These are phyloP conservation scores for Carpinus fangiana DNA, from an alignment of 306 rosid genomes.

Conservation along the genomic window DNA sequence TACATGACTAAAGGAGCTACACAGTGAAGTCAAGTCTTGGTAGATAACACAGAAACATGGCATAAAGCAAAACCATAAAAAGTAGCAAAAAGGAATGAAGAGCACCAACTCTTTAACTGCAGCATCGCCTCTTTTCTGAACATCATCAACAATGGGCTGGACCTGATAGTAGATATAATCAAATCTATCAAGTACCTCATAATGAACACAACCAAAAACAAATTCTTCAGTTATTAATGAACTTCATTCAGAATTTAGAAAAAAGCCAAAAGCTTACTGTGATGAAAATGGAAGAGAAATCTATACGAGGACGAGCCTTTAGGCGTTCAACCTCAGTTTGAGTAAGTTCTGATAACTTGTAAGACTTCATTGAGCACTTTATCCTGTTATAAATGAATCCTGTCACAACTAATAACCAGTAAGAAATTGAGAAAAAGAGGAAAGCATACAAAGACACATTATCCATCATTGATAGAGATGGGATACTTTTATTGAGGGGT, in stretches of 20 bases:
- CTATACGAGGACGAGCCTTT: constrained; percentile 90
- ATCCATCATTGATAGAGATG: background rate
- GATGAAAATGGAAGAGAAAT: constrained; percentile 83
- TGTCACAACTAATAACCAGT: constrained; percentile 19
- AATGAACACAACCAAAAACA: background rate
- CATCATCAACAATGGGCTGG: constrained; percentile 91
- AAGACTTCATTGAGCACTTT: constrained; percentile 71
- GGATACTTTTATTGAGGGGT: background rate
- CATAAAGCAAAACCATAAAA: background rate
- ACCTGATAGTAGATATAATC: constrained; percentile 47
- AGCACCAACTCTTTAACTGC: constrained; percentile 75
- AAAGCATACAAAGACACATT: background rate
- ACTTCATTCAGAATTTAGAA: background rate
- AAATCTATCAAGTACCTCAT: constrained; percentile 6
- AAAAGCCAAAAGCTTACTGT: constrained; percentile 40
- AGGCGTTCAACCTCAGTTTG: constrained; percentile 60
- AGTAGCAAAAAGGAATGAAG: background rate
- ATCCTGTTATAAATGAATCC: constrained; percentile 40
- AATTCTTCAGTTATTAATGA: background rate
- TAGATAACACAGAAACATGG: background rate
- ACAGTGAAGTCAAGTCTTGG: background rate
- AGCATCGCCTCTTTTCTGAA: constrained; percentile 74
- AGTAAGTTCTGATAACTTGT: constrained; percentile 67
- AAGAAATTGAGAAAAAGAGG: constrained; percentile 2
- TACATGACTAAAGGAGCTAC: background rate